Percentiles rank a stretch among this genome's conserved stretches.
phyloP scores from a whole-genome alignment of 371 early-diverging fungal species.

The Phascolomyces articulosus region DNA sequence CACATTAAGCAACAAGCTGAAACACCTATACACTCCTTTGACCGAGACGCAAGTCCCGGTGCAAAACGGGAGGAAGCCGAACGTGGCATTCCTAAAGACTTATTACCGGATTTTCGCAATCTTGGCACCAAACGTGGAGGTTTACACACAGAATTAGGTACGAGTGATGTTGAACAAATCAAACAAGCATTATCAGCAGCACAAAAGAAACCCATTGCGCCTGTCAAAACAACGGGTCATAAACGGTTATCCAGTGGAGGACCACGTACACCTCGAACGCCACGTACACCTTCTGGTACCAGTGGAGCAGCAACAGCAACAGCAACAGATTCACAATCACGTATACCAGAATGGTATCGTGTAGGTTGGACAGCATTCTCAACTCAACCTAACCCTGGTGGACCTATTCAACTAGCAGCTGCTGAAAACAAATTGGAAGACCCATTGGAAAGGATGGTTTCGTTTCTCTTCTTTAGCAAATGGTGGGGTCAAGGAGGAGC shows the following conservation, averaged over 20 bases:
- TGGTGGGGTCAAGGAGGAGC: conserved; percentile 40
- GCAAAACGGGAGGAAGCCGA: conserved; percentile 24
- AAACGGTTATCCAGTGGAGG: neutral
- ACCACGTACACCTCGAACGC: conserved; percentile 19
- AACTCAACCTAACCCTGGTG: conserved; percentile 33
- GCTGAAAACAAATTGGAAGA: conserved; percentile 27
- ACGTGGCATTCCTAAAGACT: conserved; percentile 16
- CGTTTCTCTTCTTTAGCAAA: conserved; percentile 17
- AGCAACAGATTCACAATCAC: conserved; percentile 3
- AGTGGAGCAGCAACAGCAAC: conserved; percentile 6
- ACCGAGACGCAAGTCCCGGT: conserved; percentile 20
- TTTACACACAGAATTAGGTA: conserved; percentile 38
- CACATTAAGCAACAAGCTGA: conserved; percentile 11
- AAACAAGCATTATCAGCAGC: conserved; percentile 33
- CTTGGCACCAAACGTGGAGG: conserved; percentile 23
- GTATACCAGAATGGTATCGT: conserved; percentile 45
- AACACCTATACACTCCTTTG: conserved; percentile 25
- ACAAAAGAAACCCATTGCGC: conserved; percentile 32
- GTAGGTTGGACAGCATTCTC: conserved; percentile 46
- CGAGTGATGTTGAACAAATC: conserved; percentile 32
- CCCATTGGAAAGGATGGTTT: conserved; percentile 23
- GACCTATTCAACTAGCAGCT: conserved; percentile 25
- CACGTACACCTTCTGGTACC: conserved; percentile 16
- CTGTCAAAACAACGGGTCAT: conserved; percentile 14
- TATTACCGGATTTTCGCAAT: conserved; percentile 29